Conservation (phyloP, 192 early-diverging fungal species). For the Backusella mclennaniae region DNA sequence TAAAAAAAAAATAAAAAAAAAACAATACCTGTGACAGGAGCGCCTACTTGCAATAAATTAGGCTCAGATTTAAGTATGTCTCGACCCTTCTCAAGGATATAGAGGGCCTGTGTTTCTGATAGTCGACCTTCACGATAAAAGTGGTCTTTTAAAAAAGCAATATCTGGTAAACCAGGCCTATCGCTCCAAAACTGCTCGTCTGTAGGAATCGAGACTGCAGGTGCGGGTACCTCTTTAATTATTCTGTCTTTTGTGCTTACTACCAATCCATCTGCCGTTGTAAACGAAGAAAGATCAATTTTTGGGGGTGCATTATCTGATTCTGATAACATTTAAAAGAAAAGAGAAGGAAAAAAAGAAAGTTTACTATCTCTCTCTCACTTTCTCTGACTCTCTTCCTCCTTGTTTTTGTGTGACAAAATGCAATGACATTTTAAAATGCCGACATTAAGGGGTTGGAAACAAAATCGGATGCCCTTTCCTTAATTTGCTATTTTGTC, state of each 20-base stretch:
- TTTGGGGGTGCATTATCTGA: conserved; percentile 42
- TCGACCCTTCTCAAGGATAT: conserved; percentile 83
- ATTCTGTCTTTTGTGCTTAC: conserved; percentile 74
- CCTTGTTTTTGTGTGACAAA: conserved; percentile 1
- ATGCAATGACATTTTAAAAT: background rate
- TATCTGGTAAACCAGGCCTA: conserved; percentile 67
- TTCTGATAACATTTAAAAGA: conserved; percentile 7
- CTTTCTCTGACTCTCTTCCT: background rate
- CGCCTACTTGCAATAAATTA: conserved; percentile 84
- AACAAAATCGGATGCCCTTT: conserved; percentile 3
- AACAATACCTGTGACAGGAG: conserved; percentile 81
- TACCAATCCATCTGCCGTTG: conserved; percentile 65
- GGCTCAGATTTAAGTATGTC: conserved; percentile 78
- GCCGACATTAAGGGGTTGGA: background rate
- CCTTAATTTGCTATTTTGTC: background rate
- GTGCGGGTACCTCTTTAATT: conserved; percentile 68
- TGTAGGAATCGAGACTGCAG: conserved; percentile 50
- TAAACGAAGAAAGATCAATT: conserved; percentile 81
- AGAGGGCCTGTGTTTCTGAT: conserved; percentile 87
- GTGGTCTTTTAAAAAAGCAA: conserved; percentile 84
- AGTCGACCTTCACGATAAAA: conserved; percentile 93
- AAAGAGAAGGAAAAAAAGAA: conserved; percentile 10
- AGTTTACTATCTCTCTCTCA: background rate
- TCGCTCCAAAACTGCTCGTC: conserved; percentile 55
- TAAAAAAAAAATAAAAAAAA: too few species aligned